These are phyloP conservation scores for Trichoderma aggressivum DNA, from an alignment of 2,329 filamentous ascomycete genomes.

Conservation along the genomic window DNA sequence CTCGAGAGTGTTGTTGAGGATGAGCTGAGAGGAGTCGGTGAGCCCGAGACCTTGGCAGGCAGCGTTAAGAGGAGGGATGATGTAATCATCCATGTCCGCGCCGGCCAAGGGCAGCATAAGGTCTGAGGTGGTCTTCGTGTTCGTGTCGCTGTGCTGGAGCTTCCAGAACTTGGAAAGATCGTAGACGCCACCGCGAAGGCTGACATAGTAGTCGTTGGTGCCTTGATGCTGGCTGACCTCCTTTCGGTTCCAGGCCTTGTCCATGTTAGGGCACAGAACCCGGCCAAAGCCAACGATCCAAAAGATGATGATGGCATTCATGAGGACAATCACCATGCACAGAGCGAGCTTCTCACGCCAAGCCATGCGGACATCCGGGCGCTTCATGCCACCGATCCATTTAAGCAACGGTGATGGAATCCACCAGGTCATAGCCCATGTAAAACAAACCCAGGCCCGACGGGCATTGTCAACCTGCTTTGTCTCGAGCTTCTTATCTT, in stretches of 20 bases:
- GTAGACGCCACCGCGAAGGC: conserved; percentile 83
- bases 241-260: conserved; percentile 78
- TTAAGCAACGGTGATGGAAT: conserved; percentile 82
- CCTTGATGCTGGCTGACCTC: conserved; percentile 70
- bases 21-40: conserved; percentile 53
- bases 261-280: conserved; percentile 82
- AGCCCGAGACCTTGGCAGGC: conserved; percentile 73
- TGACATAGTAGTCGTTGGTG: conserved; percentile 79
- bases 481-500: conserved; percentile 72
- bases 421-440: conserved; percentile 90
- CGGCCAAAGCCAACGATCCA: conserved; percentile 86
- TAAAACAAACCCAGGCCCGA: conserved; percentile 74
- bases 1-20: conserved; percentile 61
- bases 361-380: conserved; percentile 92
- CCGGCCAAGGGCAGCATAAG: conserved; percentile 79
- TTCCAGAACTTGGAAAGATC: conserved; percentile 89
- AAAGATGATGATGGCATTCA: conserved; percentile 83
- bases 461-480: conserved; percentile 61
- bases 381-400: conserved; percentile 90
- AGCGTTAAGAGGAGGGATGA: conserved; percentile 70
- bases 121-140: conserved; percentile 55
- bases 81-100: conserved; percentile 77
- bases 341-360: conserved; percentile 95
- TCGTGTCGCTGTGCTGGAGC: conserved; percentile 73
- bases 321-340: conserved; percentile 71